These are phyloP conservation scores for Polyplosphaeria fusca DNA, from an alignment of 495 filamentous ascomycete genomes.

Conservation along the genomic window DNA sequence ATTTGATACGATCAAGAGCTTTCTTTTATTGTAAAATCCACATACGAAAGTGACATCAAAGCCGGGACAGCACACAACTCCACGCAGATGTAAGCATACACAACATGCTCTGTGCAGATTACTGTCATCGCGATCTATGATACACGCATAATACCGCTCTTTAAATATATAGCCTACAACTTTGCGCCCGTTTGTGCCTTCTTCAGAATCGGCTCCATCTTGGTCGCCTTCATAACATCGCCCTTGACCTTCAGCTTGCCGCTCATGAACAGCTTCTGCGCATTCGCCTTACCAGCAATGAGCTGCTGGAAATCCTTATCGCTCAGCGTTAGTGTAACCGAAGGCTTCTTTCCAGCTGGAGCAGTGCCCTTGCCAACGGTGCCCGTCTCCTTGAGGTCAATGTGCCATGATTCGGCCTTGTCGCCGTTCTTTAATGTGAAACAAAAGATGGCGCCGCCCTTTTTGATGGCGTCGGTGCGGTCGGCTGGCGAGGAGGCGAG, in stretches of 20 bases:
- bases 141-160: too few species aligned
- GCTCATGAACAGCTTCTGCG: slow-evolving; percentile 92
- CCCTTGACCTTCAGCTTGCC: slow-evolving; percentile 98
- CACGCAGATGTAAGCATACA: too few species aligned
- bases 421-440: slow-evolving; percentile 91
- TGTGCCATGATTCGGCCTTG: slow-evolving; percentile 81
- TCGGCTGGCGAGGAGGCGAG: slow-evolving; percentile 67
- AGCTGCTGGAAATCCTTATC: slow-evolving; percentile 83
- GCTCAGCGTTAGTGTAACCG: slow-evolving; percentile 77
- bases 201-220: slow-evolving; percentile 90
- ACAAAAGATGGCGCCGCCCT: slow-evolving; percentile 81
- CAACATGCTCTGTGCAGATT: too few species aligned
- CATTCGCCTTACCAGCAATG: slow-evolving; percentile 83
- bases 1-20: too few species aligned
- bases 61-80: too few species aligned
- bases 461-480: slow-evolving; percentile 82
- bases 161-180: slow-evolving; percentile 20
- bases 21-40: too few species aligned
- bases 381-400: slow-evolving; percentile 90
- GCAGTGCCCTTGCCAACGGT: slow-evolving; percentile 70
- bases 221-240: slow-evolving; percentile 98
- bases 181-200: slow-evolving; percentile 61
- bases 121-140: too few species aligned
- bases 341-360: slow-evolving; percentile 69
- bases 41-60: too few species aligned